Evolutionary conservation across 768 basidiomycete species (phyloP), one percentile per base, ranked within the genome.

Genomic region (Pleurotus salmoneostramineus): DNA sequence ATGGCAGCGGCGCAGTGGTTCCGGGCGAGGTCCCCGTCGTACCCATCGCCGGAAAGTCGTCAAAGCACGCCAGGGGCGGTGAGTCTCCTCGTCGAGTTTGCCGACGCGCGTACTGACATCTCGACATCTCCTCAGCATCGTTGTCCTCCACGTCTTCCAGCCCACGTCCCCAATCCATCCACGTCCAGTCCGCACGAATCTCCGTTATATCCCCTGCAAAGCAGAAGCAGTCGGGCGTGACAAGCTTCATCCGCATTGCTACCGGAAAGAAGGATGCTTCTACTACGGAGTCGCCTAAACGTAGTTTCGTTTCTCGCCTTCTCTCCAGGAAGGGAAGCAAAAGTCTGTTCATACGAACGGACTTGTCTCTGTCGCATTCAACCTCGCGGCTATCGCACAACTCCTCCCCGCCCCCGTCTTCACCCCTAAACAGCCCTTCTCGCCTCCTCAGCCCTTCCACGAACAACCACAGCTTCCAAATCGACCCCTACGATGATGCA

Each of bases 21-120:
- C 88, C 89, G 4, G 75, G 78, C 40, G 90, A 92, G 68, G 69
- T 66, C 7, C 75, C 90, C 21, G 67, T 90, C 44, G 83, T 90
- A 45, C 86, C 87, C 42, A 75, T 82, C 61, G n/a, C n/a, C 37
- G 68, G 75, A 62, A 77, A 85, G 60, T 71, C 80, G 0, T 78
- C 82, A 2, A 84, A 79, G 52, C 52, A 55, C 42, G 34, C 34
- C 15, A 55, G 40, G 34, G 52, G 15, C 21, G 52, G 52, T 43
- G 52, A 55, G 52, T 42, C 32, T 12, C 34, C 21, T 8, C 11
- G 27, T 49, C n/a, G 52, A 40, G 34, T 17, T 45, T 45, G 44
- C 10, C 8, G 17, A 17, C 17, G 8, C 6, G 44, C 44, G 2
- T 45, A 17, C 15, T 45, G 44, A 51, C 34, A 21, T 51, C n/a